These are phyloP conservation scores for Cystofilobasidium macerans DNA, from an alignment of 768 basidiomycete species.

Conservation along the genomic window DNA sequence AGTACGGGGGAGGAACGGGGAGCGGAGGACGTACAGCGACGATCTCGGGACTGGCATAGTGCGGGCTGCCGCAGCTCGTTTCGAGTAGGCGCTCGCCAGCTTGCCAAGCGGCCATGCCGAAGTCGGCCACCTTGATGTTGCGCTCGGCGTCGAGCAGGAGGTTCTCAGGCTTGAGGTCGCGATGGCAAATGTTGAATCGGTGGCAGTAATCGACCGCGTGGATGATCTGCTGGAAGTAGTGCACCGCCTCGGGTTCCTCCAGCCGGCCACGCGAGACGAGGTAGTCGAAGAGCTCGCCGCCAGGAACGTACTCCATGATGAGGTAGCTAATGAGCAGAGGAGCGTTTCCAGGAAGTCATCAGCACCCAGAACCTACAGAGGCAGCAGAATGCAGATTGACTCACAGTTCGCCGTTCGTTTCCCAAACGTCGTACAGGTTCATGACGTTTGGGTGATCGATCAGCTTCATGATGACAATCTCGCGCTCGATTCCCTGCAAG, in stretches of 20 bases:
- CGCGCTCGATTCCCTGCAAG: slow-evolving; percentile 71
- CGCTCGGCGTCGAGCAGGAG: slow-evolving; percentile 68
- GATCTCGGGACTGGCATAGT: slow-evolving; percentile 90
- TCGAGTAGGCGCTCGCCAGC: slow-evolving; percentile 62
- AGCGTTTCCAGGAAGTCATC: background rate
- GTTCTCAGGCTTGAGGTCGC: slow-evolving; percentile 91
- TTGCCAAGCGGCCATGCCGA: slow-evolving; percentile 96
- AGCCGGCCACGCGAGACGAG: slow-evolving; percentile 68
- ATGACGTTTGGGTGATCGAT: slow-evolving; percentile 91
- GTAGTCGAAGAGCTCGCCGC: slow-evolving; percentile 89
- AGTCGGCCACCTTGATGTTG: slow-evolving; percentile 91
- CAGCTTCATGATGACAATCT: slow-evolving; percentile 96
- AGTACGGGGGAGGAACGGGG: background rate
- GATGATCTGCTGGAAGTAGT: slow-evolving; percentile 89
- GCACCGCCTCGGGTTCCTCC: slow-evolving; percentile 58
- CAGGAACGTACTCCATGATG: slow-evolving; percentile 87
- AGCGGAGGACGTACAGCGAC: slow-evolving; percentile 45
- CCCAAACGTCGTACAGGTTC: slow-evolving; percentile 93
- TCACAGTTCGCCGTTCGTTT: slow-evolving; percentile 75
- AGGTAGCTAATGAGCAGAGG: slow-evolving; percentile 52
- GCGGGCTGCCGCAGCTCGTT: slow-evolving; percentile 87
- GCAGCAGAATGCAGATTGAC: slow-evolving; percentile 25
- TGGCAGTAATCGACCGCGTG: slow-evolving; percentile 84
- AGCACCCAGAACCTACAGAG: background rate
- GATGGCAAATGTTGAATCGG: slow-evolving; percentile 84